Evolutionary conservation across 108 stramenopile genomes (phyloP), one percentile per base, ranked within the genome.

Genomic region (Conticribra guillardii): DNA sequence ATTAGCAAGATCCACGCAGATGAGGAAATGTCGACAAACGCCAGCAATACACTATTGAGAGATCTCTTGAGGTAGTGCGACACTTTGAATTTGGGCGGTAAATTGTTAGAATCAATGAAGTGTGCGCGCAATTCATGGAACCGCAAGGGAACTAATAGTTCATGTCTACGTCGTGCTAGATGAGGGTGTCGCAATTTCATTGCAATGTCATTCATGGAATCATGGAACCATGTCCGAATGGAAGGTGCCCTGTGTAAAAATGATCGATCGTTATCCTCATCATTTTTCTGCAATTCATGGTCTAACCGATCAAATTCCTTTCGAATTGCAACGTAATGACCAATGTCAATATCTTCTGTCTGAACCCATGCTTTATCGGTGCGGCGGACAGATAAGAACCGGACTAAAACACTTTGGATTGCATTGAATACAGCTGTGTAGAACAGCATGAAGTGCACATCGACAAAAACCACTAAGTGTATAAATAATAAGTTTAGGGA

Each of bases 301-400:
- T 74, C 71, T 3, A 91, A 67, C 17, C 84, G 77, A 33, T 92
- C 91, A 68, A 92, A 96, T 55, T 93, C 92, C 71, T 91, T 87
- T 49, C 95, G 76, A 51, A 96, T 87, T 51, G 89, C 95, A 37
- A 96, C 89, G 67, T 96, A 96, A 56, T 96, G 92, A 69, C 88
- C 83, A 7, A 92, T 74, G 60, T 96, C 95, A 29, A 93, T 67
- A 54, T 85, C 76, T 80, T 96, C 95, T 8, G 89, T 90, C 52
- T 82, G 64, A 0, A 90, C 83, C 95, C 95, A 96, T 23, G 84
- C 53, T 31, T 71, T 71, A 33, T 89, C 62, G 0, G 89, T 85
- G 34, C 78, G 64, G n/a, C 82, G 82, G 9, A 57, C 49, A 4
- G 86, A 76, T 29, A 82, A 32, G 15, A 87, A 64, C 16, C 90